phyloP scores from a whole-genome alignment of 805 yeast genomes.

The Wickerhamiella galacta region DNA sequence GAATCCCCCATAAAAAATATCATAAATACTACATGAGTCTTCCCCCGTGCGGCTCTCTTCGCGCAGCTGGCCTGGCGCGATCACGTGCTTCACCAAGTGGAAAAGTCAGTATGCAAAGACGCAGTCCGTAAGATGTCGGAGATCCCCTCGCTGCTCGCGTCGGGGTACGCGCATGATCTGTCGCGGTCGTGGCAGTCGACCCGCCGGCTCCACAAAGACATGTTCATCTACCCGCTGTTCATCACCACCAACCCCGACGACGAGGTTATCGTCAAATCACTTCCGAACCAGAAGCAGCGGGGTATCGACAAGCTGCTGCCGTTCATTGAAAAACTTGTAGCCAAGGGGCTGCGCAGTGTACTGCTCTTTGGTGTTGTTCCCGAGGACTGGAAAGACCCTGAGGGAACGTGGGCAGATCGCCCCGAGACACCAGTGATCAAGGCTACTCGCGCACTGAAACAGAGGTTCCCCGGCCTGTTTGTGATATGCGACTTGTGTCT shows the following conservation, averaged over 20 bases:
- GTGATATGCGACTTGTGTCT: conserved; percentile 90
- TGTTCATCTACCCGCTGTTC: conserved; percentile 88
- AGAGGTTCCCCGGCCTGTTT: conserved; percentile 63
- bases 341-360: conserved; percentile 72
- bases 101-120: no score
- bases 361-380: conserved; percentile 79
- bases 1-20: no score
- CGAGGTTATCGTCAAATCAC: conserved; percentile 50
- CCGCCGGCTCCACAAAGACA: conserved; percentile 64
- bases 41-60: no score
- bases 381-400: conserved; percentile 58
- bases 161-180: conserved; percentile 87
- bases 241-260: conserved; percentile 70
- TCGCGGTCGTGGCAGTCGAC: conserved; percentile 84
- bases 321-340: conserved; percentile 50
- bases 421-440: conserved; percentile 88
- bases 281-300: conserved; percentile 78
- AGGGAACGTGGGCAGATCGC: conserved; percentile 86
- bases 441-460: conserved; percentile 48
- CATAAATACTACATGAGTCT: no score
- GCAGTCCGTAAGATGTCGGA: conserved; percentile 25
- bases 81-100: no score
- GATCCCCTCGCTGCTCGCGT: conserved; percentile 67
- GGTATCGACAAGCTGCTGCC: conserved; percentile 69
- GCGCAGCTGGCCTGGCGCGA: no score